A percentile compares a stretch with the other conserved stretches of the same genome.
Evolutionary conservation across 83 land plant genomes (phyloP).

Genomic region (Isoetes engelmannii): DNA sequence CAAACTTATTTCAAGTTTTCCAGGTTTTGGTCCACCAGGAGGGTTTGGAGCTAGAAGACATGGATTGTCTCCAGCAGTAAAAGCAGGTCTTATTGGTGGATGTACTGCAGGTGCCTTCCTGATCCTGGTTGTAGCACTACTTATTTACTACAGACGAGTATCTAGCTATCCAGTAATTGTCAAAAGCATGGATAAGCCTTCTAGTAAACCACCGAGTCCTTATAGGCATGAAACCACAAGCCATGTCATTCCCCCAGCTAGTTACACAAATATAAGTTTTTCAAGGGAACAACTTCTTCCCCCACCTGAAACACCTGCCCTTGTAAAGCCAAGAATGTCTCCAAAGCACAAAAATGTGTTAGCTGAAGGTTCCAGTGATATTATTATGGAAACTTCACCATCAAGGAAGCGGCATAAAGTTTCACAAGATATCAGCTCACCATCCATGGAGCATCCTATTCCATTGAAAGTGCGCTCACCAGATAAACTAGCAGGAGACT

Average conservation of each 20-base stretch:
- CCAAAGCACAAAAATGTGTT: not conserved
- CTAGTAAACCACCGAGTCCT: no score
- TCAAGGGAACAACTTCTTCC: no score
- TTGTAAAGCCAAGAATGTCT: not conserved
- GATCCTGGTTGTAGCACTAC: slow-evolving; percentile 33
- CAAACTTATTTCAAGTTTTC: slow-evolving; percentile 26
- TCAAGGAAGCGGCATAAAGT: slow-evolving; percentile 1
- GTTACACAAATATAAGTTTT: no score
- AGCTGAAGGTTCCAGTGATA: not conserved
- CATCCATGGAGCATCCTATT: slow-evolving; percentile 37
- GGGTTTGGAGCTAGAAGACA: slow-evolving; percentile 2
- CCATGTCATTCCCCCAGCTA: no score
- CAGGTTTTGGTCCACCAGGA: slow-evolving; percentile 35
- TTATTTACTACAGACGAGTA: slow-evolving; percentile 41
- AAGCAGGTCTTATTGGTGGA: slow-evolving; percentile 52
- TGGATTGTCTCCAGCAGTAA: slow-evolving; percentile 29
- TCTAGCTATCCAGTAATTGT: not conserved
- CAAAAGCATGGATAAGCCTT: no score
- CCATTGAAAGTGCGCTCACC: slow-evolving; percentile 67
- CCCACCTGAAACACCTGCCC: no score
- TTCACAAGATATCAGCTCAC: not conserved
- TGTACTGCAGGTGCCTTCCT: slow-evolving; percentile 50
- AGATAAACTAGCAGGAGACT: slow-evolving; percentile 73
- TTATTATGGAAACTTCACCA: not conserved
- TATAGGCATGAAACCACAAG: no score